phyloP scores from a whole-genome alignment of 257 asterid species.

The Penstemon davidsonii region DNA sequence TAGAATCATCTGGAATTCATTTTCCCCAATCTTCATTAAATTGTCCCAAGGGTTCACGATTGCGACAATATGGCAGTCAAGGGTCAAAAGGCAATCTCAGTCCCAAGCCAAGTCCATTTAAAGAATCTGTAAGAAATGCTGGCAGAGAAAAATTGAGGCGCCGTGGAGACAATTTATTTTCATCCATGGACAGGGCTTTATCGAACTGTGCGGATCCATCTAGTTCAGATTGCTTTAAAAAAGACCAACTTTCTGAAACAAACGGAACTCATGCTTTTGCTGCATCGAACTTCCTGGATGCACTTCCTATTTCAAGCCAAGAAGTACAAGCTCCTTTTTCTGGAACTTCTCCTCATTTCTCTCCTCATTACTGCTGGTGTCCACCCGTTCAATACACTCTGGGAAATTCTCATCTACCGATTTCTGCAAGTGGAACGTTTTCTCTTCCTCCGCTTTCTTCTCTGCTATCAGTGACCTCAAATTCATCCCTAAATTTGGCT shows the following conservation, averaged over 20 bases:
- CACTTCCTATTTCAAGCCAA: conserved; percentile 37
- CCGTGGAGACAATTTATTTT: conserved; percentile 44
- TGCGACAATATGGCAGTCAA: conserved; percentile 43
- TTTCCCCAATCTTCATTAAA: conserved; percentile 44
- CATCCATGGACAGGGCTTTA: conserved; percentile 42
- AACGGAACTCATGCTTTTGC: conserved; percentile 30
- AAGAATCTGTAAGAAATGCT: conserved; percentile 51
- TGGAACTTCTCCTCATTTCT: conserved; percentile 40
- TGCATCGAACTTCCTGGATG: conserved; percentile 43
- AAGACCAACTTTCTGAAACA: conserved; percentile 38
- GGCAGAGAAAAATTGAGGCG: conserved; percentile 54
- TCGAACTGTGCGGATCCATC: conserved; percentile 35
- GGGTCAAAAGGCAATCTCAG: conserved; percentile 64
- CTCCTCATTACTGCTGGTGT: conserved; percentile 93
- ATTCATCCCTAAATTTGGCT: conserved; percentile 41
- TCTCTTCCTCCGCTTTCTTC: conserved; percentile 67
- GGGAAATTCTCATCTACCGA: conserved; percentile 41
- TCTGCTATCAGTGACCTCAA: conserved; percentile 50
- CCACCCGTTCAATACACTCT: conserved; percentile 62
- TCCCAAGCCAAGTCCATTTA: conserved; percentile 63
- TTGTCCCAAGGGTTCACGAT: conserved; percentile 47
- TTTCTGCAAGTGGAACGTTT: conserved; percentile 46
- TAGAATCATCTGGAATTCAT: conserved; percentile 40
- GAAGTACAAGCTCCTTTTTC: conserved; percentile 41
- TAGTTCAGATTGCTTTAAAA: conserved; percentile 34